Conservation (phyloP, 176 grass and related monocot species). For the Alloteropsis semialata region DNA sequence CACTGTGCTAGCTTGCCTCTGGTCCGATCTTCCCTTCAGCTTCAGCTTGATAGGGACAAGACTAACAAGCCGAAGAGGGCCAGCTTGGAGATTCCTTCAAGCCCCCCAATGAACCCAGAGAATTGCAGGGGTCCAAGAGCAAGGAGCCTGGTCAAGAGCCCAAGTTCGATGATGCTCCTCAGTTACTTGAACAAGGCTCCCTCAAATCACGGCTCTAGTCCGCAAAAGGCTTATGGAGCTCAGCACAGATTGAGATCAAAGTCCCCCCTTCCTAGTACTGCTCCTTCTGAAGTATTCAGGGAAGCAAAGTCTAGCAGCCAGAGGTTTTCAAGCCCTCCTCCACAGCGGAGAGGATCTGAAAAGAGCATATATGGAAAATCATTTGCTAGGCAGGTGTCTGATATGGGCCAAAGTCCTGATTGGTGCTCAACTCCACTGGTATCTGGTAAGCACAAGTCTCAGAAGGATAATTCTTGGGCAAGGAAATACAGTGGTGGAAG, state of each 20-base stretch:
- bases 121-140: conserved; percentile 8
- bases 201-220: not conserved
- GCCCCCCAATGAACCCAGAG: not conserved
- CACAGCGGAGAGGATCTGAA: conserved; percentile 50
- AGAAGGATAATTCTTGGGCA: conserved; percentile 37
- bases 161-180: conserved; percentile 40
- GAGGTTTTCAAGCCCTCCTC: conserved; percentile 68
- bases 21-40: not conserved
- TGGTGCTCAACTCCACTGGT: conserved; percentile 8
- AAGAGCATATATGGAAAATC: conserved; percentile 61
- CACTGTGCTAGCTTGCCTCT: conserved; percentile 33
- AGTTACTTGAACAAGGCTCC: conserved; percentile 44
- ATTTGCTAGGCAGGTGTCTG: conserved; percentile 30
- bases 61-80: conserved; percentile 6
- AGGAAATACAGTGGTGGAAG: conserved; percentile 38
- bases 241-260: conserved; percentile 39
- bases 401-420: conserved; percentile 19
- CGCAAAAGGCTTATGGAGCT: not conserved
- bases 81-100: conserved; percentile 18
- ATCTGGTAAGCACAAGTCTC: conserved; percentile 29
- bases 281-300: conserved; percentile 42
- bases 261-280: conserved; percentile 45
- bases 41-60: conserved; percentile 16
- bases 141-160: conserved; percentile 45
- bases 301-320: conserved; percentile 47